These are phyloP conservation scores for Tulasnella sp. DNA, from an alignment of 768 basidiomycete species.

Conservation along the genomic window DNA sequence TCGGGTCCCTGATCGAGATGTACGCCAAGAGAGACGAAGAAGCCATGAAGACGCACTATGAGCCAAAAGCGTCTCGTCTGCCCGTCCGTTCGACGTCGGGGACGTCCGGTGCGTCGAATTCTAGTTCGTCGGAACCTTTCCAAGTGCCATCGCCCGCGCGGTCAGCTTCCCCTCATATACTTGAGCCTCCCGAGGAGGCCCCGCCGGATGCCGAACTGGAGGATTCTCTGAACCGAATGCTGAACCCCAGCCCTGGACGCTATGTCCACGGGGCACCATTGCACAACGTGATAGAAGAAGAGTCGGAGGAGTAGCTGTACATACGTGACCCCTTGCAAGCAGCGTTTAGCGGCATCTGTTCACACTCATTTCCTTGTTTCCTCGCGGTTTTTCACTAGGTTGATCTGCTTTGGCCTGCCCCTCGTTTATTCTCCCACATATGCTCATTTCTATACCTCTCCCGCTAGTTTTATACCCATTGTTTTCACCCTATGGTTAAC, in stretches of 20 bases:
- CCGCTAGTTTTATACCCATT: no score
- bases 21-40: slow-evolving; percentile 60
- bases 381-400: no score
- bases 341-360: no score
- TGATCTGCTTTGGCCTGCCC: no score
- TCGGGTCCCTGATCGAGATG: slow-evolving; percentile 58
- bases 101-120: not conserved
- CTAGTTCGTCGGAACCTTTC: slow-evolving; percentile 8
- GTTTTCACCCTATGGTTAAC: no score
- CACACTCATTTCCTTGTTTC: no score
- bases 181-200: slow-evolving; percentile 5
- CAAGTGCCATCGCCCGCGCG: slow-evolving; percentile 17
- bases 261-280: slow-evolving; percentile 78
- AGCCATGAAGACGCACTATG: not conserved
- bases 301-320: slow-evolving; percentile 50
- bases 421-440: no score
- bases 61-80: slow-evolving; percentile 25
- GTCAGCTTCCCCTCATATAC: slow-evolving; percentile 21
- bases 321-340: no score
- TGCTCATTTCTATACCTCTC: no score
- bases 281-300: slow-evolving; percentile 72
- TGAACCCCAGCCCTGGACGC: slow-evolving; percentile 41
- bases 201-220: not conserved
- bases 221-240: slow-evolving; percentile 1
- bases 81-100: slow-evolving; percentile 26